A percentile compares a stretch with the other conserved stretches of the same genome.
Conservation (phyloP, 1,284 basidiomycete genomes). For the Puccinia brachypodii region DNA sequence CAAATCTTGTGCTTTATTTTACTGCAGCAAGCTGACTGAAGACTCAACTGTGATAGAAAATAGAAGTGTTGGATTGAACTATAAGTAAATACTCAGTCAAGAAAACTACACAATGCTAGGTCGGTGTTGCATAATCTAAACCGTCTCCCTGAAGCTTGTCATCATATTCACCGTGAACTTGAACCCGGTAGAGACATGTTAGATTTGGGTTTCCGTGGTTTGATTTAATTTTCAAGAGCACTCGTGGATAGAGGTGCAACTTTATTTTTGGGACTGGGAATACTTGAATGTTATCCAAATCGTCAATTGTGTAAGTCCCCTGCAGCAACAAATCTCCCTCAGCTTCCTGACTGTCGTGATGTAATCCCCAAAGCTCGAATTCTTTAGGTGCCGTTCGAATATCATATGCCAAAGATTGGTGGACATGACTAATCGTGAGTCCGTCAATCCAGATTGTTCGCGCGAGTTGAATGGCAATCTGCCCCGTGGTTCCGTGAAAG, state of each 20-base stretch:
- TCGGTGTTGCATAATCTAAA: not conserved
- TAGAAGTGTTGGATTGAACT: no score
- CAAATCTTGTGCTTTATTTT: no score
- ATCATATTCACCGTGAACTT: not conserved
- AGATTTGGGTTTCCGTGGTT: constrained; percentile 1
- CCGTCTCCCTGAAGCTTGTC: no score
- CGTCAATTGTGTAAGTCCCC: not conserved
- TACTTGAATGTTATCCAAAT: not conserved
- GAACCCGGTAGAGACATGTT: constrained; percentile 9
- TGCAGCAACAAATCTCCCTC: not conserved
- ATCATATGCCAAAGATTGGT: constrained; percentile 4
- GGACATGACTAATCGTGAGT: not conserved
- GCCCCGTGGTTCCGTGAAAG: not conserved
- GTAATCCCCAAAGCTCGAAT: constrained; percentile 22
- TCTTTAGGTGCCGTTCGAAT: constrained; percentile 17
- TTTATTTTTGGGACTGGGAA: not conserved
- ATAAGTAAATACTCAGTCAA: no score
- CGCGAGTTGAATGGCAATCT: constrained; percentile 2
- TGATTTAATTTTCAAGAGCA: constrained; percentile 19
- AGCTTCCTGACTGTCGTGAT: not conserved
- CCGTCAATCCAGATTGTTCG: not conserved
- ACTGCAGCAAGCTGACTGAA: no score
- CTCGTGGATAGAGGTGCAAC: not conserved
- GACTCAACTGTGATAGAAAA: no score
- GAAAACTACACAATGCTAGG: not conserved